Percentiles rank a stretch among this genome's conserved stretches.
Evolutionary conservation across 768 basidiomycete species (phyloP).

Genomic region (Infundibulicybe gibba): DNA sequence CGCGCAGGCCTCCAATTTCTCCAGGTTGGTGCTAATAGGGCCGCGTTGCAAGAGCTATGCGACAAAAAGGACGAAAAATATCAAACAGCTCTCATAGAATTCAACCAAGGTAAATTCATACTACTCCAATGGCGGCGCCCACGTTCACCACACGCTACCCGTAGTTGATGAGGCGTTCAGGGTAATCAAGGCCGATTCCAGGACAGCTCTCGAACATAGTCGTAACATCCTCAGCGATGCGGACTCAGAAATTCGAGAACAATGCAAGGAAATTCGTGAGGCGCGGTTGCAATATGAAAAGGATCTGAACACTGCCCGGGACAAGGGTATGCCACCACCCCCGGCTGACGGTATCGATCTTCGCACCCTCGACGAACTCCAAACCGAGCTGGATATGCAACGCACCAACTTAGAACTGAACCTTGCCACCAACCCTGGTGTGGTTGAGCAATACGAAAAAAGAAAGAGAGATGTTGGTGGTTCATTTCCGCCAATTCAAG

Average conservation of each 20-base stretch:
- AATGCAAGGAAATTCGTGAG: slow-evolving; percentile 50
- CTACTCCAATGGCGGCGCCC: neutral
- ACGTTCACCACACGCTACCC: neutral
- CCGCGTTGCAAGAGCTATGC: slow-evolving; percentile 54
- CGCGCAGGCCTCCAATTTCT: slow-evolving; percentile 55
- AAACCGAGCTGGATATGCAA: slow-evolving; percentile 57
- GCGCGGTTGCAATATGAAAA: slow-evolving; percentile 34
- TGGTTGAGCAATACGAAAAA: slow-evolving; percentile 79
- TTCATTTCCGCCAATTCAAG: slow-evolving; percentile 5
- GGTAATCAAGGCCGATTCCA: slow-evolving; percentile 40
- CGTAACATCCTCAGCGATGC: slow-evolving; percentile 31
- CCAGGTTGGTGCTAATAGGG: slow-evolving; percentile 64
- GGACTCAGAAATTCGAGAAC: slow-evolving; percentile 44
- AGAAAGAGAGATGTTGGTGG: slow-evolving; percentile 65
- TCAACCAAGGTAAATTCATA: slow-evolving; percentile 41
- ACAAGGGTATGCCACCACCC: slow-evolving; percentile 26
- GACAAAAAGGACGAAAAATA: slow-evolving; percentile 58
- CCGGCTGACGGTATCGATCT: slow-evolving; percentile 38
- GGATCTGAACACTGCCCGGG: slow-evolving; percentile 27
- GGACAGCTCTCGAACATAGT: slow-evolving; percentile 28
- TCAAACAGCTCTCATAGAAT: slow-evolving; percentile 48
- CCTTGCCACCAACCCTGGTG: slow-evolving; percentile 66
- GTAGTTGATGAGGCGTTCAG: slow-evolving; percentile 50
- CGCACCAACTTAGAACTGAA: slow-evolving; percentile 69
- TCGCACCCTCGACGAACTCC: slow-evolving; percentile 53